Evolutionary conservation across 192 early-diverging fungal species (phyloP), one percentile per base, ranked within the genome.

Genomic region (Backusella westeae): DNA sequence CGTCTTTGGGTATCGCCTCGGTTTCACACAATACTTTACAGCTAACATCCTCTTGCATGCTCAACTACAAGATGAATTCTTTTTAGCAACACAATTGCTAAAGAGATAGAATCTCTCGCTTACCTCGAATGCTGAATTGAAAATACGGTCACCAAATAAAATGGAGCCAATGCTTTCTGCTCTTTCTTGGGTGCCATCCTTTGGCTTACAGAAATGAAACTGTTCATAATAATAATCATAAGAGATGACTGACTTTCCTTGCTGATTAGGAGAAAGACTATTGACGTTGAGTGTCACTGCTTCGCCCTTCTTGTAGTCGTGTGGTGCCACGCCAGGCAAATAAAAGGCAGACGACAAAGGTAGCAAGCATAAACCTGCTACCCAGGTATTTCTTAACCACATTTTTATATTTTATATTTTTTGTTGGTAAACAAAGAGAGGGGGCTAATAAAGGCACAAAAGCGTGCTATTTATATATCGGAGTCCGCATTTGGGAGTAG

Each of bases 61-160:
- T 69, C 34, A 95, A 78, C 92, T 94, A 44, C 10, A 44, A 32
- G 32, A 32, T 32, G 32, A 32, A 32, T 32, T 32, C 32, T 32
- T 2, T 32, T 32, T 32, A 32, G 32, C 32, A 32, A 32, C 32
- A 32, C 32, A 2, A 32, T 32, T 32, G 32, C 32, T 32, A 32
- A 32, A 32, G 2, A 32, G 32, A 32, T 2, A 32, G 1, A 49
- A 49, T 49, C 36, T 75, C 8, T 59, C 29, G 80, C 77, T 80
- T 82, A 97, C 89, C 85, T 95, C 79, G 76, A 95, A 94, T 3
- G 85, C 87, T 3, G 96, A 96, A 67, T 84, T 89, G 72, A 90
- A 96, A 76, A 99, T 93, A 38, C 97, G 89, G 75, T 99, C 96
- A 23, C 97, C 97, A 92, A 99, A 99, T 42, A 99, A 83, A 52